Percentiles rank a stretch among this genome's conserved stretches.
These are phyloP conservation scores for Lasiosphaeria ovina DNA, from an alignment of 495 filamentous ascomycete species.

Conservation along the genomic window DNA sequence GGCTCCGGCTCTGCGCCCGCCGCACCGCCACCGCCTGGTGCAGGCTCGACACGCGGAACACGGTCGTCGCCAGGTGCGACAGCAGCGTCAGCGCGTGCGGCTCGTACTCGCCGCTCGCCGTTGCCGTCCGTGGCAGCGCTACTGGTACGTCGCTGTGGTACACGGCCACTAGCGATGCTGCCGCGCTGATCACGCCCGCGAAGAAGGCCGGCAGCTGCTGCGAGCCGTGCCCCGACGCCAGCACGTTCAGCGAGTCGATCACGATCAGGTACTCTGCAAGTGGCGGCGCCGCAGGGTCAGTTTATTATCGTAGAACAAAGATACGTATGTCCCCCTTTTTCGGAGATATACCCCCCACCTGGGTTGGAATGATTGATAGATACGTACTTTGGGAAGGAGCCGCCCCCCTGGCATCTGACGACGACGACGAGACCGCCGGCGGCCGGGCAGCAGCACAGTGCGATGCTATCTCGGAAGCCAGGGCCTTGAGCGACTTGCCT, in stretches of 20 bases:
- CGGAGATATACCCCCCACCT: not conserved
- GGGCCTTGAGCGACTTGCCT: slow-evolving; percentile 50
- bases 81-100: slow-evolving; percentile 65
- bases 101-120: slow-evolving; percentile 45
- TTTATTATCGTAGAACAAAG: slow-evolving; percentile 12
- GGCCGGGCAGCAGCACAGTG: slow-evolving; percentile 50
- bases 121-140: slow-evolving; percentile 20
- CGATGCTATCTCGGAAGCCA: slow-evolving; percentile 57
- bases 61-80: slow-evolving; percentile 49
- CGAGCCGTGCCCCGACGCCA: slow-evolving; percentile 35
- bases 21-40: slow-evolving; percentile 67
- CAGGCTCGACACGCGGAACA: slow-evolving; percentile 53
- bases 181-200: slow-evolving; percentile 50
- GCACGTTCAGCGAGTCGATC: slow-evolving; percentile 60
- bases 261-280: slow-evolving; percentile 55
- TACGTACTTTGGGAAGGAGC: slow-evolving; percentile 35
- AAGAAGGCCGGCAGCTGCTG: slow-evolving; percentile 53
- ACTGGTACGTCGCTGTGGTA: slow-evolving; percentile 68
- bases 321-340: too few species aligned
- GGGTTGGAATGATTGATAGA: slow-evolving; percentile 26
- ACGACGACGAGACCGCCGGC: slow-evolving; percentile 2
- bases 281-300: slow-evolving; percentile 24
- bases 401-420: slow-evolving; percentile 19
- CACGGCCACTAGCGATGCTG: slow-evolving; percentile 56
- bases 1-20: slow-evolving; percentile 64